A percentile compares a stretch with the other conserved stretches of the same genome.
Evolutionary conservation across 192 early-diverging fungal genomes (phyloP).

Genomic region (Coemansia pectinata): DNA sequence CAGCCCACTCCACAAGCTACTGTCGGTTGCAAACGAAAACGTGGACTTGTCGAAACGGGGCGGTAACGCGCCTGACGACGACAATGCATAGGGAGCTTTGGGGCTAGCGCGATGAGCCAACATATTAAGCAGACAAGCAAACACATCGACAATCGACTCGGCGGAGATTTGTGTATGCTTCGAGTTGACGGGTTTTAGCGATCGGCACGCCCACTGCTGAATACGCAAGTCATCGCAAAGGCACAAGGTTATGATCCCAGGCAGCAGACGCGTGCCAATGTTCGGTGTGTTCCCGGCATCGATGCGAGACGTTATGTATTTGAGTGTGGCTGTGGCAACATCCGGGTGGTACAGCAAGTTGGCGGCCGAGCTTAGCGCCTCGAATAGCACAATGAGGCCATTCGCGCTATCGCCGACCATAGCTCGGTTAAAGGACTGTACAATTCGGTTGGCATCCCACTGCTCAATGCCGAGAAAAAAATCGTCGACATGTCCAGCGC

Average conservation of each 20-base stretch:
- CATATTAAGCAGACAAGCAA: conserved; percentile 19
- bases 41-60: not conserved
- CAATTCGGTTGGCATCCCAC: conserved; percentile 45
- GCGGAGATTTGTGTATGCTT: conserved; percentile 9
- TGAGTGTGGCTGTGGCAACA: conserved; percentile 11
- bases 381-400: conserved; percentile 25
- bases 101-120: not conserved
- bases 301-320: conserved; percentile 16
- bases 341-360: conserved; percentile 20
- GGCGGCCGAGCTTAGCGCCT: conserved; percentile 21
- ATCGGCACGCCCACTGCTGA: conserved; percentile 29
- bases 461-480: conserved; percentile 24
- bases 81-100: not conserved
- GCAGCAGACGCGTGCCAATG: conserved; percentile 25
- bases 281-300: conserved; percentile 15
- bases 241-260: conserved; percentile 29
- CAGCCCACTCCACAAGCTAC: conserved; percentile 34
- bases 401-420: not conserved
- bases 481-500: conserved; percentile 5
- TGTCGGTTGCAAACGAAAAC: conserved; percentile 25
- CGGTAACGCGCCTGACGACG: not conserved
- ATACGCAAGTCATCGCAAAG: conserved; percentile 17
- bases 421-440: not conserved
- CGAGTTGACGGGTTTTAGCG: conserved; percentile 24
- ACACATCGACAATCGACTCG: conserved; percentile 5